A percentile compares a stretch with the other conserved stretches of the same genome.
phyloP scores from a whole-genome alignment of 1,284 basidiomycete genomes.

The Cryptococcus sp. region DNA sequence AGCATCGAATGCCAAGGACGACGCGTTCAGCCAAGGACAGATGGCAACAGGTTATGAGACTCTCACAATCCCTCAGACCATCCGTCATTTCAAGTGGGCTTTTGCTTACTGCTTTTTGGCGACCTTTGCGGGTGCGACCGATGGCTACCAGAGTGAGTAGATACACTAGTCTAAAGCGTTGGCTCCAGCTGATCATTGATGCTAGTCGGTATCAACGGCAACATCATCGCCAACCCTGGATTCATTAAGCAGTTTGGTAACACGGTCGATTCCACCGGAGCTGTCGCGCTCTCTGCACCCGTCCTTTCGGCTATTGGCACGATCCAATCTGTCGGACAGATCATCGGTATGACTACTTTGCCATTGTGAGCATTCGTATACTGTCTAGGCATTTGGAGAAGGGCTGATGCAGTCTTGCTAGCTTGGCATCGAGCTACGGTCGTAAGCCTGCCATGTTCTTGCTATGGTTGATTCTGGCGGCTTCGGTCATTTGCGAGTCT shows the following conservation, averaged over 20 bases:
- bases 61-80: slow-evolving; percentile 17
- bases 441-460: slow-evolving; percentile 26
- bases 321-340: slow-evolving; percentile 32
- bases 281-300: slow-evolving; percentile 19
- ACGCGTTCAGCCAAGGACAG: slow-evolving; percentile 24
- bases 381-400: no score
- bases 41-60: slow-evolving; percentile 26
- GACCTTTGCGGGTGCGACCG: slow-evolving; percentile 30
- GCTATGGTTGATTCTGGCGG: slow-evolving; percentile 20
- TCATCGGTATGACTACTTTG: slow-evolving; percentile 29
- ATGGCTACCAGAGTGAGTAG: slow-evolving; percentile 32
- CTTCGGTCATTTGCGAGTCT: slow-evolving; percentile 23
- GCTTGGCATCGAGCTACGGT: no score
- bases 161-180: not conserved
- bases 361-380: slow-evolving; percentile 27
- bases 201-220: slow-evolving; percentile 30
- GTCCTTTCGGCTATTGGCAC: slow-evolving; percentile 30
- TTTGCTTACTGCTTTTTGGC: slow-evolving; percentile 25
- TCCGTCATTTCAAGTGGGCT: slow-evolving; percentile 27
- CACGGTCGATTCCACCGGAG: slow-evolving; percentile 11
- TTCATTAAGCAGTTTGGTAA: slow-evolving; percentile 31
- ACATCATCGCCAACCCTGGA: slow-evolving; percentile 33
- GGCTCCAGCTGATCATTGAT: slow-evolving; percentile 2
- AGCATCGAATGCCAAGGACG: slow-evolving; percentile 6
- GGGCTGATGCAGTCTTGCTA: no score